Evolutionary conservation across 2,329 filamentous ascomycete species (phyloP).

Genomic region (Verticillium longisporum): DNA sequence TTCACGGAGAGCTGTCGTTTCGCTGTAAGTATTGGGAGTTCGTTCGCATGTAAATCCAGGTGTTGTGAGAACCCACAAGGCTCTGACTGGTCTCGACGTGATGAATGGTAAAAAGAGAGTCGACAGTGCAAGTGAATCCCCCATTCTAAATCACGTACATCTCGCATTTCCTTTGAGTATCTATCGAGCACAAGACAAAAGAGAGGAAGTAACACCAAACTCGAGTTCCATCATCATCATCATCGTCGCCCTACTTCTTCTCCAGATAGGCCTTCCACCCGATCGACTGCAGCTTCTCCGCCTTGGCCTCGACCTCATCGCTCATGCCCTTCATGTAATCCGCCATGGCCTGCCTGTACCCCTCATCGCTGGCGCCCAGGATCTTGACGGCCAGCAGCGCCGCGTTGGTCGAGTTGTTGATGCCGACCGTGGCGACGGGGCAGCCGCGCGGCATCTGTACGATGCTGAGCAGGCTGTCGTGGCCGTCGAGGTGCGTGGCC

Average conservation of each 20-base stretch:
- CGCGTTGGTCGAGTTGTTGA: conserved; percentile 76
- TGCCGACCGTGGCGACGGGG: conserved; percentile 69
- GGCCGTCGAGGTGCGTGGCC: conserved; percentile 64
- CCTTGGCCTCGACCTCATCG: conserved; percentile 58
- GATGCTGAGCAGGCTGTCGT: conserved; percentile 66
- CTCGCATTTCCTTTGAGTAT: no score
- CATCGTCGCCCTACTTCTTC: conserved; percentile 6
- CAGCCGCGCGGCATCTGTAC: conserved; percentile 73
- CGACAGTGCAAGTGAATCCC: no score
- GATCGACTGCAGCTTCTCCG: conserved; percentile 44
- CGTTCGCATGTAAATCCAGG: no score
- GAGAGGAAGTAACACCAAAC: no score
- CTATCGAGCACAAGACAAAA: no score
- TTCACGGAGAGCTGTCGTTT: no score
- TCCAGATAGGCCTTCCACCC: conserved; percentile 51
- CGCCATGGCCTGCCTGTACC: conserved; percentile 50
- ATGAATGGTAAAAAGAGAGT: no score
- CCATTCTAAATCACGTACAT: no score
- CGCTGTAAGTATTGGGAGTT: no score
- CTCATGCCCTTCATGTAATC: conserved; percentile 57
- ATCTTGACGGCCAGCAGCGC: conserved; percentile 66
- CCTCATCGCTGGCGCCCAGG: conserved; percentile 49
- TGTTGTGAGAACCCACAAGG: no score
- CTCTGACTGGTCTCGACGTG: no score
- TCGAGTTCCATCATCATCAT: background rate